phyloP scores from a whole-genome alignment of 345 rosid genomes.

The Cochlearia excelsa region DNA sequence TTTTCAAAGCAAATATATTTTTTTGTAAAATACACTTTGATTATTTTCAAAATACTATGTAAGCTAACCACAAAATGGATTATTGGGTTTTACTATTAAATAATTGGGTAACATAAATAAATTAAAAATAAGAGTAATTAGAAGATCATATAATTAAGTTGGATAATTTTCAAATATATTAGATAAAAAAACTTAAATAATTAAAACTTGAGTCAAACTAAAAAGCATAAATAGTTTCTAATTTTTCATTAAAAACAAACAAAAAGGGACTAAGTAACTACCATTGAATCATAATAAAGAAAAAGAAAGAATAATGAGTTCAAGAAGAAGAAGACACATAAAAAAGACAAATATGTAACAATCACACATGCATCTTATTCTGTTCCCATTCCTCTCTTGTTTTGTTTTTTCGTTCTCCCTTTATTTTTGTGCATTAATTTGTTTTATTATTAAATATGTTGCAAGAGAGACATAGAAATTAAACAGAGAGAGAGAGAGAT shows the following conservation, averaged over 20 bases:
- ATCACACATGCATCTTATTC: constrained; percentile 39
- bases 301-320: constrained; percentile 47
- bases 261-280: constrained; percentile 27
- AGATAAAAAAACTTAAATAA: too few species aligned
- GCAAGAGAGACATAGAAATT: constrained; percentile 13
- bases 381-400: constrained; percentile 37
- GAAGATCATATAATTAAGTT: too few species aligned
- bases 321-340: constrained; percentile 62
- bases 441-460: constrained; percentile 31
- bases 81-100: too few species aligned
- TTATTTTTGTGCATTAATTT: neutral
- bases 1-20: too few species aligned
- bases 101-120: too few species aligned
- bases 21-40: too few species aligned
- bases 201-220: too few species aligned
- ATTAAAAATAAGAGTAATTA: too few species aligned
- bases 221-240: neutral
- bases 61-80: too few species aligned
- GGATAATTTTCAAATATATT: too few species aligned
- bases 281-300: constrained; percentile 29
- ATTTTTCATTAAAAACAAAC: constrained; percentile 4
- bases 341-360: constrained; percentile 58
- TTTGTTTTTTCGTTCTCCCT: constrained; percentile 3
- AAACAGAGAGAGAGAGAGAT: constrained; percentile 10
- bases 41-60: too few species aligned